Conservation (phyloP, 2,329 filamentous ascomycete species). For the Parastagonospora avenae region DNA sequence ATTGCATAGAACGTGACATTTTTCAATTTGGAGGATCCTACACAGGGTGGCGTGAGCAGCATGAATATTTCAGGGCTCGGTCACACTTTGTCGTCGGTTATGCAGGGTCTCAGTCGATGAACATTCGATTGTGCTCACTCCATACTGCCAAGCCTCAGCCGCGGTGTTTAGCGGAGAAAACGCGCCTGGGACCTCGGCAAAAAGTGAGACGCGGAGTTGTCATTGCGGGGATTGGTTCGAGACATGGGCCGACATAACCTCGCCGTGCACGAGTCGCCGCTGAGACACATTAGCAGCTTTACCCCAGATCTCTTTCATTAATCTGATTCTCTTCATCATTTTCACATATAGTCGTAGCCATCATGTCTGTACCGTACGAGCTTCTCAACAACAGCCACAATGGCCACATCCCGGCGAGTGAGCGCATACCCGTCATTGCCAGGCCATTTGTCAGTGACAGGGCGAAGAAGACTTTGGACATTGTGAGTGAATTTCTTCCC, state of each 20-base stretch:
- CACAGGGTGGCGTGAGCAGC: neutral
- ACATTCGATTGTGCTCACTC: constrained; percentile 9
- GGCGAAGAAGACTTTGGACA: constrained; percentile 81
- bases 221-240: constrained; percentile 20
- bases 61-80: neutral
- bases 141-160: constrained; percentile 5
- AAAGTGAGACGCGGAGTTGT: constrained; percentile 6
- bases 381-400: constrained; percentile 43
- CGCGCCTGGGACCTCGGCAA: constrained; percentile 32
- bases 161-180: constrained; percentile 7
- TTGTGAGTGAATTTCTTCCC: constrained; percentile 52
- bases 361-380: constrained; percentile 41
- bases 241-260: constrained; percentile 21
- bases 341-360: constrained; percentile 4
- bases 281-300: constrained; percentile 15
- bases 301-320: constrained; percentile 18
- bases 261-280: constrained; percentile 26
- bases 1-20: too few relatives aligned
- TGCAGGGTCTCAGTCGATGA: neutral
- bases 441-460: constrained; percentile 75
- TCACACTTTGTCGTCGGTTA: neutral
- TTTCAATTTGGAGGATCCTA: too few relatives aligned
- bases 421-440: constrained; percentile 64
- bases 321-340: constrained; percentile 1
- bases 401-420: constrained; percentile 54